Evolutionary conservation across 441 rosid genomes (phyloP), one percentile per base, ranked within the genome.

Genomic region (Raphanus hybrid): DNA sequence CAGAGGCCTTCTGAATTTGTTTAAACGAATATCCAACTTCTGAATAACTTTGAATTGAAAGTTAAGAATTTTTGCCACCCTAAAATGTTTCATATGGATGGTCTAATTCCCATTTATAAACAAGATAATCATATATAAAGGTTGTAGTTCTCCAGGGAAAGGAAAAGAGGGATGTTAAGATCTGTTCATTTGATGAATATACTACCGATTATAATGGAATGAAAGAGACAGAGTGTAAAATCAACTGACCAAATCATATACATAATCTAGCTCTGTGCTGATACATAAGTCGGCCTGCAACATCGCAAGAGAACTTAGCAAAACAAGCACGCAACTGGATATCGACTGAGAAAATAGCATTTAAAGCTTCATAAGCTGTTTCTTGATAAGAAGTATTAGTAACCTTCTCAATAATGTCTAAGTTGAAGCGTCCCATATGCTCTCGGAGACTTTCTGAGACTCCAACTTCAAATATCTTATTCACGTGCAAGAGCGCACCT

Each of bases 391-490:
- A 45, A 67, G 74, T 61, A 71, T 75, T 52, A 48, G 37, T 14
- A 85, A 96, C 99, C 99, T 88, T 82, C 80, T 88, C 88, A 75
- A 89, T 54, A 66, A 96, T 86, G 83, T 90, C 91, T 73, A 86
- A 78, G 82, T 87, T 89, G 77, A 90, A 86, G 84, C 76, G 67
- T 79, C 82, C 85, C 80, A 85, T 85, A 79, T 89, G 92, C 87
- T 90, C 88, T 59, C 78, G 84, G 77, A 91, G 92, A 80, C 81
- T 86, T 76, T 86, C 93, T 60, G 95, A 87, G 71, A 90, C 81
- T 67, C 96, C 98, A 75, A 90, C 91, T 85, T 93, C 95, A 85
- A 93, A 87, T 84, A 91, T 87, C 86, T 89, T 95, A 75, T 83
- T 88, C 75, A 95, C 88, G 70, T 93, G 93, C 88, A 95, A 83